A percentile compares a stretch with the other conserved stretches of the same genome.
These are phyloP conservation scores for Trichoderma sp. DNA, from an alignment of 2,329 filamentous ascomycete genomes.

Conservation along the genomic window DNA sequence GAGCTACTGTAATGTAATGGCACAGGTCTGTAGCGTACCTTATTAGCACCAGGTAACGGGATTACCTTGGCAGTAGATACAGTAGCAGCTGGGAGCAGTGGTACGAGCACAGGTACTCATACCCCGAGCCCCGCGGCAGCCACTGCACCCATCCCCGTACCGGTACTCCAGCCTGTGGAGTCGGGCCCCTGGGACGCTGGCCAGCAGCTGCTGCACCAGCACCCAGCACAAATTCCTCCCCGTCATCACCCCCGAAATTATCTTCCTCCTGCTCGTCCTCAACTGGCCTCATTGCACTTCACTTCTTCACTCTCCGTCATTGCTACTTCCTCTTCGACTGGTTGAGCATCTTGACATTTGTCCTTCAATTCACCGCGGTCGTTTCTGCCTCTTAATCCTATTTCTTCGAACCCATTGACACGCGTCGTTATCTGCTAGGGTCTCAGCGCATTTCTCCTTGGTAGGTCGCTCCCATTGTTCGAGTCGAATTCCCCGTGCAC, in stretches of 20 bases:
- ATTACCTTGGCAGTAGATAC: not conserved
- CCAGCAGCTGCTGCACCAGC: conserved; percentile 11
- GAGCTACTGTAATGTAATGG: not conserved
- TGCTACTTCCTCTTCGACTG: conserved; percentile 38
- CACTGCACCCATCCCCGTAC: not conserved
- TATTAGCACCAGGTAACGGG: not conserved
- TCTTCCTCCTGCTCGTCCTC: conserved; percentile 27
- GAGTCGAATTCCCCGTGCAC: not conserved
- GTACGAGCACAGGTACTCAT: conserved; percentile 1
- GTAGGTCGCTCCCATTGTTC: conserved; percentile 15
- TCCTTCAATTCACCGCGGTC: conserved; percentile 24
- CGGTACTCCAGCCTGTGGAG: not conserved
- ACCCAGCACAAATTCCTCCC: conserved; percentile 23
- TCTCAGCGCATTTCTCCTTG: conserved; percentile 18
- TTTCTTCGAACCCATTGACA: conserved; percentile 37
- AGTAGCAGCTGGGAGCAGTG: not conserved
- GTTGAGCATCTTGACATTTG: conserved; percentile 20
- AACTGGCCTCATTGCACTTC: conserved; percentile 28
- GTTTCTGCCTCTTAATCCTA: conserved; percentile 32
- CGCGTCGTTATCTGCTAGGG: conserved; percentile 31
- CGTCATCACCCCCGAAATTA: conserved; percentile 29
- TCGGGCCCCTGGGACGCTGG: not conserved
- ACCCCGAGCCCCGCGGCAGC: not conserved
- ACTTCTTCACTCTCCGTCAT: conserved; percentile 36
- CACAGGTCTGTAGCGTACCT: not conserved